These are phyloP conservation scores for Leucocoprinus birnbaumii DNA, from an alignment of 768 basidiomycete species.

Conservation along the genomic window DNA sequence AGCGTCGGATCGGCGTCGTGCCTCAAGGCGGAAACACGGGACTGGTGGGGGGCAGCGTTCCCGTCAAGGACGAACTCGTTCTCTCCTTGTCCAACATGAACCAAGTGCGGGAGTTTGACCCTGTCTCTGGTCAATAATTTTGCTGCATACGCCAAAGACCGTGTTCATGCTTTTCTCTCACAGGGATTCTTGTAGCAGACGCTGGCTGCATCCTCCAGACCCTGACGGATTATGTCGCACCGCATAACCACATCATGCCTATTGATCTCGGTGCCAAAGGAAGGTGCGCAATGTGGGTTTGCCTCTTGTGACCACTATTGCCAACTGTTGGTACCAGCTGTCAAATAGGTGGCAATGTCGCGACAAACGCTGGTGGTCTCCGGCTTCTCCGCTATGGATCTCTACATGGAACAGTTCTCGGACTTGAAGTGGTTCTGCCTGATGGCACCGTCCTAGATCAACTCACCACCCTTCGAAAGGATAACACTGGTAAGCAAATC, in stretches of 20 bases:
- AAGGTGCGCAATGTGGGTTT: conserved; percentile 49
- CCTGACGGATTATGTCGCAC: conserved; percentile 81
- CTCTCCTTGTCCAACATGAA: conserved; percentile 83
- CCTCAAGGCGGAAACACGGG: conserved; percentile 99
- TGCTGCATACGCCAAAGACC: conserved; percentile 1
- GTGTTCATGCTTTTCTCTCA: conserved; percentile 9
- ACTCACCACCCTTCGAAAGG: conserved; percentile 88
- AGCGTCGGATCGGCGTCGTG: conserved; percentile 81
- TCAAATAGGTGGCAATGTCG: conserved; percentile 96
- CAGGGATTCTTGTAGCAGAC: conserved; percentile 89
- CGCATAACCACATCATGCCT: conserved; percentile 93
- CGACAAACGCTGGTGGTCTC: conserved; percentile 98
- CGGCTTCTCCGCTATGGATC: conserved; percentile 93
- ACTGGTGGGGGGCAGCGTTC: conserved; percentile 93
- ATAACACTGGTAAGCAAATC: conserved; percentile 79
- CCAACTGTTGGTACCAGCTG: conserved; percentile 49
- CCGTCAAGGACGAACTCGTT: conserved; percentile 83
- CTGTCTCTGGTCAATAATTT: conserved; percentile 63
- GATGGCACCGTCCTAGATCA: conserved; percentile 91
- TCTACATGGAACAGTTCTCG: conserved; percentile 91
- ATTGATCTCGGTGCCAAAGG: conserved; percentile 95
- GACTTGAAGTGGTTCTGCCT: conserved; percentile 92
- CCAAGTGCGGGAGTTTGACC: conserved; percentile 78
- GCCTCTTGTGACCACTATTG: conserved; percentile 2
- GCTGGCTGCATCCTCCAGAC: conserved; percentile 92